phyloP scores from a whole-genome alignment of 305 asterid species.

The Stenogyne calaminthoides region DNA sequence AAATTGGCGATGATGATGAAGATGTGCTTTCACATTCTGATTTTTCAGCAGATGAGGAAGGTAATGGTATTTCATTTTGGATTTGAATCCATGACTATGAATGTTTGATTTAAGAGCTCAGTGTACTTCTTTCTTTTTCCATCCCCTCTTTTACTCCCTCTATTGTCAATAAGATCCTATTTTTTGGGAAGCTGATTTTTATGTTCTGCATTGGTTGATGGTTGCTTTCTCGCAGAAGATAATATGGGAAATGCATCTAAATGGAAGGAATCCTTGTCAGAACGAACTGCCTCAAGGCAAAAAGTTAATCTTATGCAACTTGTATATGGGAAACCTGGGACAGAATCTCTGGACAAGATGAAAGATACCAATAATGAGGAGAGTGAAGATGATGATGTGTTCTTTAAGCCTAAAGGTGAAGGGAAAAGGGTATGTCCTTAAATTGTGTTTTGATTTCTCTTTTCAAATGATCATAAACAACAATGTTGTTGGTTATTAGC shows the following conservation, averaged over 20 bases:
- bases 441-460: neutral
- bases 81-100: constrained; percentile 1
- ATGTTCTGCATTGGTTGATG: constrained; percentile 24
- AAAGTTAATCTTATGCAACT: constrained; percentile 84
- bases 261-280: constrained; percentile 85
- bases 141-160: neutral
- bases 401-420: constrained; percentile 90
- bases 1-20: constrained; percentile 34
- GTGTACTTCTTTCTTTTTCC: constrained; percentile 14
- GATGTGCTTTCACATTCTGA: constrained; percentile 41
- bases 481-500: neutral
- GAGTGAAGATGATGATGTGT: constrained; percentile 68
- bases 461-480: constrained; percentile 4
- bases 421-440: constrained; percentile 63
- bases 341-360: constrained; percentile 41
- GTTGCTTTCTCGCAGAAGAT: constrained; percentile 48
- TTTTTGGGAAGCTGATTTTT: constrained; percentile 1
- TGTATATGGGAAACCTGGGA: constrained; percentile 73
- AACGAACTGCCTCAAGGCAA: constrained; percentile 64
- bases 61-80: constrained; percentile 33
- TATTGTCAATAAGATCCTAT: neutral
- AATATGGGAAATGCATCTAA: constrained; percentile 75
- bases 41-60: constrained; percentile 53
- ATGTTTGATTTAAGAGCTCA: constrained; percentile 22
- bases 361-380: constrained; percentile 49